These are phyloP conservation scores for Fraxinus cuspidata DNA, from an alignment of 257 asterid genomes.

Conservation along the genomic window DNA sequence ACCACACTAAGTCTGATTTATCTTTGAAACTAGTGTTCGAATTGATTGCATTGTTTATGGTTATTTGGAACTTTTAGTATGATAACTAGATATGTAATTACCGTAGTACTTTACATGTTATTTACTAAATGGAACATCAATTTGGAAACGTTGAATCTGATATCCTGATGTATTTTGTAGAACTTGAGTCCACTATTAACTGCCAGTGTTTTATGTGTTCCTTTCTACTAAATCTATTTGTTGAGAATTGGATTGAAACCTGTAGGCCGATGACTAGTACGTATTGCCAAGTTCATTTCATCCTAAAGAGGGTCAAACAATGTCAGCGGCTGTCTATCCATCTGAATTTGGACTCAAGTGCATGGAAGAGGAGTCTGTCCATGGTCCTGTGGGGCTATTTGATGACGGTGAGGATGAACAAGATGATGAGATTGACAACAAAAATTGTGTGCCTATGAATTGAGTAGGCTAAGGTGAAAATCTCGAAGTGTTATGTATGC, in stretches of 20 bases:
- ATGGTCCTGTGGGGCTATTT: conserved; percentile 83
- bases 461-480: conserved; percentile 74
- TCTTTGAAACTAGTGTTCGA: not conserved
- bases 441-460: conserved; percentile 79
- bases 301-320: conserved; percentile 67
- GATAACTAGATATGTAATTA: not conserved
- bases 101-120: not conserved
- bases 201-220: conserved; percentile 9
- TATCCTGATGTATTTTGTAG: conserved; percentile 5
- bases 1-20: not conserved
- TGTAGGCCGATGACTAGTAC: conserved; percentile 83
- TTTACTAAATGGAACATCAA: not conserved
- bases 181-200: conserved; percentile 1
- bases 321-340: conserved; percentile 83
- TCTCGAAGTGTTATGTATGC: no score
- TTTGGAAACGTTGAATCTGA: not conserved
- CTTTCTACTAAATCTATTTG: not conserved
- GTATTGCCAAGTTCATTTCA: conserved; percentile 75
- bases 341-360: conserved; percentile 94
- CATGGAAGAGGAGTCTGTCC: conserved; percentile 88
- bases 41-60: not conserved
- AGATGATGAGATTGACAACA: conserved; percentile 61
- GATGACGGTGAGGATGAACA: conserved; percentile 53
- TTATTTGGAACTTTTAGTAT: not conserved
- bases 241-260: not conserved